These are phyloP conservation scores for Salix koriyanagi DNA, from an alignment of 345 rosid genomes.

Conservation along the genomic window DNA sequence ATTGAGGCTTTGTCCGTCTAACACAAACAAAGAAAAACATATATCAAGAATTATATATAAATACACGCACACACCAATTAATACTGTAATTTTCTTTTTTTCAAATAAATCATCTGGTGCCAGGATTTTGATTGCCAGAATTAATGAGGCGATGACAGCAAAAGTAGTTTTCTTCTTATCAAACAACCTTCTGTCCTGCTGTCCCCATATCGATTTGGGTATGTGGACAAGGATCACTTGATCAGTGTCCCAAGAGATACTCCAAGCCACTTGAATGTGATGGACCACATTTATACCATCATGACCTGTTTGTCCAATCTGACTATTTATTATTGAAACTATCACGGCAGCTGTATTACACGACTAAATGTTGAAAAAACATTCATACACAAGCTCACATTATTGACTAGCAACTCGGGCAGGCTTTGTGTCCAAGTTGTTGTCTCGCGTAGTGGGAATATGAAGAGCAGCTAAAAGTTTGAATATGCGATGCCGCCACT, in stretches of 20 bases:
- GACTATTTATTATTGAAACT: neutral
- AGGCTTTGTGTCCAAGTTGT: neutral
- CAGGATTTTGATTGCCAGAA: neutral
- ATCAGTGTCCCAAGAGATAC: constrained; percentile 29
- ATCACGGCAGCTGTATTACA: neutral
- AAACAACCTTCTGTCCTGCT: constrained; percentile 28
- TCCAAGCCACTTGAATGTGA: constrained; percentile 18
- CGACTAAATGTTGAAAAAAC: neutral
- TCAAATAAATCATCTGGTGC: neutral
- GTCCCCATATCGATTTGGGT: constrained; percentile 20
- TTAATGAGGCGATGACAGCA: neutral
- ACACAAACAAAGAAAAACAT: neutral
- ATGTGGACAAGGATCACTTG: constrained; percentile 49
- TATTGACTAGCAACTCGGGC: neutral
- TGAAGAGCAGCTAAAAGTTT: neutral
- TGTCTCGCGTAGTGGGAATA: neutral
- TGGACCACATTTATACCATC: constrained; percentile 38
- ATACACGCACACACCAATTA: neutral
- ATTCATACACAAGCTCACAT: neutral
- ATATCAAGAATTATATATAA: no score
- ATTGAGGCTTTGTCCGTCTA: constrained; percentile 97
- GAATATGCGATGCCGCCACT: neutral
- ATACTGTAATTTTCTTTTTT: neutral
- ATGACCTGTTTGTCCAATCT: neutral
- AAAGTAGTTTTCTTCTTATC: constrained; percentile 16